Conservation (phyloP, 345 rosid genomes). For the Murraya paniculata region DNA sequence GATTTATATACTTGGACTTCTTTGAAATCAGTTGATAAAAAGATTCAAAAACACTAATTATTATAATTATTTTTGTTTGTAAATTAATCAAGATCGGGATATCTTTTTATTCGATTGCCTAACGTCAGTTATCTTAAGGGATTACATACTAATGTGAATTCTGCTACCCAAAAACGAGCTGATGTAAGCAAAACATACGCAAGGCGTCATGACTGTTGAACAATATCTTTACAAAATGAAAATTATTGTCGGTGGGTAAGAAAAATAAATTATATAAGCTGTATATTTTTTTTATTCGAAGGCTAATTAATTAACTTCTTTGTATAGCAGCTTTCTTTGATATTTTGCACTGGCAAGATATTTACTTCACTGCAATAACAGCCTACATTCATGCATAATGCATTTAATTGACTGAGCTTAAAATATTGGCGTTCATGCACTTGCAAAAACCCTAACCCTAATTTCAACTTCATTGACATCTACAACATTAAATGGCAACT, state of each 20-base stretch:
- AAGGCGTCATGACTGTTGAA: not conserved
- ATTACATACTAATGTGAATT: too few species aligned
- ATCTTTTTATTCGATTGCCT: too few species aligned
- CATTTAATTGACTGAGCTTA: too few species aligned
- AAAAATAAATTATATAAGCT: not conserved
- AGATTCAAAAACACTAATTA: too few species aligned
- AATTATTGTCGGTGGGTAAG: not conserved
- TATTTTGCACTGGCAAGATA: not conserved
- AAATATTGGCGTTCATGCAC: not conserved
- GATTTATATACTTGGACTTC: too few species aligned
- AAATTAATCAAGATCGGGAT: too few species aligned
- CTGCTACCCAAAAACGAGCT: not conserved
- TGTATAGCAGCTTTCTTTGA: not conserved
- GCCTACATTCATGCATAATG: too few species aligned
- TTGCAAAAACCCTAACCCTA: not conserved
- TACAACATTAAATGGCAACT: not conserved
- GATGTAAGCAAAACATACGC: not conserved
- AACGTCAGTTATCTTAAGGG: too few species aligned
- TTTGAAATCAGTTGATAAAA: too few species aligned
- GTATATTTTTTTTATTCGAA: too few species aligned
- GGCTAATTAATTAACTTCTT: too few species aligned
- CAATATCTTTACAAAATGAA: not conserved
- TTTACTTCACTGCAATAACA: not conserved
- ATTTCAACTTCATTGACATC: not conserved
- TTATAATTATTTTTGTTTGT: too few species aligned